These are phyloP conservation scores for Fusarium clavum DNA, from an alignment of 2,329 filamentous ascomycete genomes.

Conservation along the genomic window DNA sequence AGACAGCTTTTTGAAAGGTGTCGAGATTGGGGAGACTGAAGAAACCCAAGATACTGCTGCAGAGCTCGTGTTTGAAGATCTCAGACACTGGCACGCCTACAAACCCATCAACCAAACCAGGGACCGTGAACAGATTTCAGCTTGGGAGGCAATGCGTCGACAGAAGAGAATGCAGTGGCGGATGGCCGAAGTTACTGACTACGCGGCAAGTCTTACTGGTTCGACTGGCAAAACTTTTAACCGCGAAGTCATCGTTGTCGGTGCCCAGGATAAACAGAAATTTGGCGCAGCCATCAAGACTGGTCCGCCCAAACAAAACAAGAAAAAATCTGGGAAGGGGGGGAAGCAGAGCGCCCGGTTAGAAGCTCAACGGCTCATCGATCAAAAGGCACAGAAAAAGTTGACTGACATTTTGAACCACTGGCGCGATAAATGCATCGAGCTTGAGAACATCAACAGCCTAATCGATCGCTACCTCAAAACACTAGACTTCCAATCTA, in stretches of 20 bases:
- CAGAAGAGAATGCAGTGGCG: constrained; percentile 61
- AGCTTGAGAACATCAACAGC: constrained; percentile 59
- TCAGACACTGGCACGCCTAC: constrained; percentile 72
- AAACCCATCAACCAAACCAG: constrained; percentile 62
- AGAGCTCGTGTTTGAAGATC: constrained; percentile 58
- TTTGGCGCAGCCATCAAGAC: not conserved
- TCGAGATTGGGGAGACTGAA: constrained; percentile 53
- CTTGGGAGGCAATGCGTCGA: constrained; percentile 57
- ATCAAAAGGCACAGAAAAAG: constrained; percentile 49
- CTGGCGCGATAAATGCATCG: constrained; percentile 59
- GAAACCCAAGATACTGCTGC: constrained; percentile 40
- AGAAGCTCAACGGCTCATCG: constrained; percentile 50
- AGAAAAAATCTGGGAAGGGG: constrained; percentile 42
- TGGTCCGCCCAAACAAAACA: constrained; percentile 12
- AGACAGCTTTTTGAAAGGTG: constrained; percentile 57
- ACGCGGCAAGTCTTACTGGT: constrained; percentile 77
- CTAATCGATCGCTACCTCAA: constrained; percentile 60
- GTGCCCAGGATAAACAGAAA: not conserved
- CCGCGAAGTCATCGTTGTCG: constrained; percentile 71
- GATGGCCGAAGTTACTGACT: constrained; percentile 75
- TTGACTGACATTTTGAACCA: constrained; percentile 51
- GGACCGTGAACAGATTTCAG: constrained; percentile 29
- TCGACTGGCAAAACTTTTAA: constrained; percentile 70
- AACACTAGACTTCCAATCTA: constrained; percentile 59
- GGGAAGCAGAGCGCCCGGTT: constrained; percentile 55